Evolutionary conservation across 306 rosid genomes (phyloP).

Genomic region (Mimosa pudica): DNA sequence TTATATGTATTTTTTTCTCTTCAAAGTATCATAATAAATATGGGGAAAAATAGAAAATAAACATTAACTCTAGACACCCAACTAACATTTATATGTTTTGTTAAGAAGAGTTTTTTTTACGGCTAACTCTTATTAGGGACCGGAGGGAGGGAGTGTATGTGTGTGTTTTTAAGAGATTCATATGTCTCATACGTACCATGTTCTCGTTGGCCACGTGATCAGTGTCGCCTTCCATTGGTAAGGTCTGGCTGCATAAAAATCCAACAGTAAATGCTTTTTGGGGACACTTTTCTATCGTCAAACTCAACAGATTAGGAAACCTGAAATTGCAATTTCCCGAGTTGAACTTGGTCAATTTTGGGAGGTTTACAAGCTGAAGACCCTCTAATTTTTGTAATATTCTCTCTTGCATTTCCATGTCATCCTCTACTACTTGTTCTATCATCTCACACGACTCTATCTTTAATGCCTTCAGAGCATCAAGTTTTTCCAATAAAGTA

Average conservation of each 20-base stretch:
- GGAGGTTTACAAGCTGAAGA: neutral
- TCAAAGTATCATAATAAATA: no score
- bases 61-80: no score
- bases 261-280: neutral
- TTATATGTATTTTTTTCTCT: no score
- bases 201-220: no score
- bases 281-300: constrained; percentile 3
- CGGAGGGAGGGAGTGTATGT: no score
- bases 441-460: neutral
- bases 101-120: no score
- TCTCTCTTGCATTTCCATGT: neutral
- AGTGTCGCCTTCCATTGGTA: no score
- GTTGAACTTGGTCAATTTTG: neutral
- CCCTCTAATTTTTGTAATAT: neutral
- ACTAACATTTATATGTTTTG: no score
- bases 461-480: neutral
- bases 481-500: neutral
- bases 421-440: neutral
- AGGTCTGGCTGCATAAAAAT: neutral
- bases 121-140: no score
- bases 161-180: no score
- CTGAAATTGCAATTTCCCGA: neutral
- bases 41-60: no score
- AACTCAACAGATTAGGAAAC: neutral
- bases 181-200: no score